A percentile compares a stretch with the other conserved stretches of the same genome.
Conservation (phyloP, 163 green algal genomes). For the Scenedesmus sp. region DNA sequence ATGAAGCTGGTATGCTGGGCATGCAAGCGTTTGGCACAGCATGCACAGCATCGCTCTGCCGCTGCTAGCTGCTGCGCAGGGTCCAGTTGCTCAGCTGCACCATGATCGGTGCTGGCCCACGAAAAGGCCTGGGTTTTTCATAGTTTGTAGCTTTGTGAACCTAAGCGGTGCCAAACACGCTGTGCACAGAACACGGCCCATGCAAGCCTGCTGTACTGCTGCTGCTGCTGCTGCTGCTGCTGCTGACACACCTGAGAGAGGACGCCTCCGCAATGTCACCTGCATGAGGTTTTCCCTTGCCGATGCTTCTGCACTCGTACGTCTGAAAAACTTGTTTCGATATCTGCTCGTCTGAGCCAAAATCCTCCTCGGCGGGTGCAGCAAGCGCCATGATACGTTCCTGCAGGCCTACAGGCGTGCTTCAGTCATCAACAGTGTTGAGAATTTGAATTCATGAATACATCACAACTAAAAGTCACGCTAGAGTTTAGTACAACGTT, state of each 20-base stretch:
- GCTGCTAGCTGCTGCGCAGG: no score
- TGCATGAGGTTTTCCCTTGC: conserved; percentile 65
- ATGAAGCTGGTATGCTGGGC: no score
- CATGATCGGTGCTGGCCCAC: no score
- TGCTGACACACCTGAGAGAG: conserved; percentile 77
- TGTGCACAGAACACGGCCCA: neutral
- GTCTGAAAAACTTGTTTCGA: conserved; percentile 9
- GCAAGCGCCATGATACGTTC: neutral
- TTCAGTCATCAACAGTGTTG: neutral
- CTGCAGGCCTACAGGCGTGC: neutral
- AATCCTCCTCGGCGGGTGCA: neutral
- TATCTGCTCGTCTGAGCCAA: neutral
- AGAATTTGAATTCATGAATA: neutral
- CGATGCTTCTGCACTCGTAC: conserved; percentile 30
- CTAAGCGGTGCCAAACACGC: neutral
- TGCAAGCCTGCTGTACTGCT: neutral
- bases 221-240: neutral
- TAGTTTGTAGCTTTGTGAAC: no score
- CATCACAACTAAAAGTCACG: neutral
- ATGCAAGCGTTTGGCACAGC: no score
- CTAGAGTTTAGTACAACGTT: neutral
- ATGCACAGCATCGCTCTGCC: no score
- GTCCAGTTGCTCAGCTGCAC: no score
- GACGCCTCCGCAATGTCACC: conserved; percentile 85
- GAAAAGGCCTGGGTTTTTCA: no score